phyloP scores from a whole-genome alignment of 1,139 yeast genomes.

The Yamadazyma atlantica region DNA sequence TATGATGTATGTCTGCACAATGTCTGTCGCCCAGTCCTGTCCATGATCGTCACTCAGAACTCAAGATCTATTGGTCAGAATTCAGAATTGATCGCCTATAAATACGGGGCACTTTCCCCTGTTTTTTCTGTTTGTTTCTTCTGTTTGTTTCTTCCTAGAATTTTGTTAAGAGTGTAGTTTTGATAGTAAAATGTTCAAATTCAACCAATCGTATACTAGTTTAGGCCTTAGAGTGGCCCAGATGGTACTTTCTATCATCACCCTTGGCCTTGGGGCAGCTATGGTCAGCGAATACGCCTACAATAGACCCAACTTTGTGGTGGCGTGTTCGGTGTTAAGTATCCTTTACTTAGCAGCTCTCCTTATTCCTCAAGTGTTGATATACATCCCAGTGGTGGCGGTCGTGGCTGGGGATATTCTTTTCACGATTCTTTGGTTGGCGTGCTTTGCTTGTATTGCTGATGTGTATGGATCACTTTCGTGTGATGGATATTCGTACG shows the following conservation, averaged over 20 bases:
- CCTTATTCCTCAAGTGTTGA: slow-evolving; percentile 11
- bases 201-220: slow-evolving; percentile 5
- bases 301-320: slow-evolving; percentile 17
- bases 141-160: neutral
- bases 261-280: slow-evolving; percentile 28
- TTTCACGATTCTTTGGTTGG: slow-evolving; percentile 25
- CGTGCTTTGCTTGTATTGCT: slow-evolving; percentile 26
- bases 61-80: too few relatives aligned
- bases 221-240: slow-evolving; percentile 19
- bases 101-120: too few relatives aligned
- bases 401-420: slow-evolving; percentile 22
- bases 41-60: too few relatives aligned
- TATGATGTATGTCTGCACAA: too few relatives aligned
- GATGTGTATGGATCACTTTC: slow-evolving; percentile 21
- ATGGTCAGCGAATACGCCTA: slow-evolving; percentile 11
- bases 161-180: neutral
- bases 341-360: slow-evolving; percentile 21
- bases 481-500: slow-evolving; percentile 15
- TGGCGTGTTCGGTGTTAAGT: slow-evolving; percentile 23
- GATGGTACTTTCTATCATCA: slow-evolving; percentile 22
- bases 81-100: too few relatives aligned
- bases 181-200: neutral
- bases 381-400: slow-evolving; percentile 16
- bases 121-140: too few relatives aligned
- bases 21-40: too few relatives aligned